Percentiles rank a stretch among this genome's conserved stretches.
Evolutionary conservation across 306 rosid genomes (phyloP).

Genomic region (Castanospermum australe): DNA sequence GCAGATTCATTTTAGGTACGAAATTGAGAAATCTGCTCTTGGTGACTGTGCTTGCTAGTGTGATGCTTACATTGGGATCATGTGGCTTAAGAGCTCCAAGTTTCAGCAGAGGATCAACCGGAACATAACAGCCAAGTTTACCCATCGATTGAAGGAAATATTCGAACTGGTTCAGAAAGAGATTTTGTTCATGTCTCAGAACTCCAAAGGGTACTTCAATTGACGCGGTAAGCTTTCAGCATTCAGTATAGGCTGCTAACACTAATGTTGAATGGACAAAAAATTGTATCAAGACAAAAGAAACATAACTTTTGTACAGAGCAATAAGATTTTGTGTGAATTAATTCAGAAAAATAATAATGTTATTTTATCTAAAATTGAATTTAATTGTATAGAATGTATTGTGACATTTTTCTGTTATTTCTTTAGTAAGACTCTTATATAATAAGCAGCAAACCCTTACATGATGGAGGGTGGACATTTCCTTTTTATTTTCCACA

Average conservation of each 20-base stretch:
- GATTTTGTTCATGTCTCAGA: conserved; percentile 44
- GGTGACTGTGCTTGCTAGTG: conserved; percentile 63
- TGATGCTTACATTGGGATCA: conserved; percentile 46
- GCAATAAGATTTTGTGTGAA: not conserved
- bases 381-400: too few relatives aligned
- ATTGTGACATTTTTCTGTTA: too few relatives aligned
- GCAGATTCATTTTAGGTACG: conserved; percentile 73
- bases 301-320: not conserved
- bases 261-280: not conserved
- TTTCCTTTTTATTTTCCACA: not conserved
- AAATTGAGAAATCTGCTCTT: conserved; percentile 49
- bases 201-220: not conserved
- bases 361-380: too few relatives aligned
- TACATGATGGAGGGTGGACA: not conserved
- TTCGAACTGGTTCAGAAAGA: conserved; percentile 62
- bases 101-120: conserved; percentile 61
- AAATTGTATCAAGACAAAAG: not conserved
- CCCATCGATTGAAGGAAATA: conserved; percentile 40
- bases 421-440: too few relatives aligned
- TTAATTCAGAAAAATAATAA: not conserved
- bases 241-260: not conserved
- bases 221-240: not conserved
- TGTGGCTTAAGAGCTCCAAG: conserved; percentile 67
- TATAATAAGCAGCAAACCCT: too few relatives aligned
- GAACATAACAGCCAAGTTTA: conserved; percentile 59